Evolutionary conservation across 139 green algal species (phyloP).

Genomic region (Ettlia oleoabundans): DNA sequence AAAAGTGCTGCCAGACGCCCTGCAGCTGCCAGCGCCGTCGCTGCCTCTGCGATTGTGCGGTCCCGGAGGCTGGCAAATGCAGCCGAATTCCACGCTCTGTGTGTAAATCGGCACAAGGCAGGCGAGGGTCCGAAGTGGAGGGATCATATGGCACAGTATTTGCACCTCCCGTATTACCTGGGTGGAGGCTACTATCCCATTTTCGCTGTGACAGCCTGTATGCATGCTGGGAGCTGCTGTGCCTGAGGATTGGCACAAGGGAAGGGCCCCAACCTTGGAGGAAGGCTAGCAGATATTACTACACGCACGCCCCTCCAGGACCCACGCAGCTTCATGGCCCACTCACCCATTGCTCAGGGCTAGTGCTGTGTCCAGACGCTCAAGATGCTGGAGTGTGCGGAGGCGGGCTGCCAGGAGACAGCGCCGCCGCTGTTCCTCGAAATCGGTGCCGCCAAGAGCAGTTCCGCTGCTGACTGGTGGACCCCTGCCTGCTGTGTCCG

Average conservation of each 20-base stretch:
- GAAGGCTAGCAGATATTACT: no score
- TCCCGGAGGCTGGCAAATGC: conserved; percentile 25
- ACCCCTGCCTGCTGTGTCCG: background rate
- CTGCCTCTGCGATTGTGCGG: background rate
- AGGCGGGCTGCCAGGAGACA: conserved; percentile 15
- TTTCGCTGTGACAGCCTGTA: no score
- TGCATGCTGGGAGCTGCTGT: background rate
- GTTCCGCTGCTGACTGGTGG: background rate
- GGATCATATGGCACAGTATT: no score
- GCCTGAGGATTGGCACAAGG: no score
- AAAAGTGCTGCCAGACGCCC: background rate
- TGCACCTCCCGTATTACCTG: no score
- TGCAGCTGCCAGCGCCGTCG: background rate
- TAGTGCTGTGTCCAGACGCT: conserved; percentile 30
- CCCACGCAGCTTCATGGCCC: no score
- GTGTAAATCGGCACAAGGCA: background rate
- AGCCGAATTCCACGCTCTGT: conserved; percentile 17
- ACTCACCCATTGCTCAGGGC: conserved; percentile 25
- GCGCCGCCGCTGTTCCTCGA: background rate
- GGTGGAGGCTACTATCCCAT: no score
- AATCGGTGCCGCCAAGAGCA: background rate
- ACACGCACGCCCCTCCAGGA: no score
- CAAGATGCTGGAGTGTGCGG: conserved; percentile 33
- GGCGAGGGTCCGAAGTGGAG: no score
- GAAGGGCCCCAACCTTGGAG: no score